These are phyloP conservation scores for Penicillium psychrosexuale DNA, from an alignment of 2,329 filamentous ascomycete genomes.

Conservation along the genomic window DNA sequence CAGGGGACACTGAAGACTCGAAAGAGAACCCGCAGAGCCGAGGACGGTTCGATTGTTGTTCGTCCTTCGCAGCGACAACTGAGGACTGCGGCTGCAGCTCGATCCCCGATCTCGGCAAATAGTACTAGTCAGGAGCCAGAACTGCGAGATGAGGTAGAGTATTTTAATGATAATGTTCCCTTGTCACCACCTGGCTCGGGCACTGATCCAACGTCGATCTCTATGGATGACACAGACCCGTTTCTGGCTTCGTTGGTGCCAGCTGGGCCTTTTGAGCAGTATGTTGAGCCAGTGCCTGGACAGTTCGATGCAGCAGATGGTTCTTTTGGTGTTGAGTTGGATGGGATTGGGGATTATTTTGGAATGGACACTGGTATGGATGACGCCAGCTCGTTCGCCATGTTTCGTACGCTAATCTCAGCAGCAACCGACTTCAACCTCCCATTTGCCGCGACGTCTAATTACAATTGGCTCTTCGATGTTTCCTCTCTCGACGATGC, in stretches of 20 bases:
- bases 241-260: slow-evolving; percentile 33
- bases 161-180: slow-evolving; percentile 19
- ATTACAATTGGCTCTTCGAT: slow-evolving; percentile 63
- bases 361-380: slow-evolving; percentile 54
- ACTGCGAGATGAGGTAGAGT: slow-evolving; percentile 4
- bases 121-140: slow-evolving; percentile 13
- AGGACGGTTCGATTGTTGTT: slow-evolving; percentile 48
- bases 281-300: slow-evolving; percentile 32
- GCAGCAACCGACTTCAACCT: slow-evolving; percentile 61
- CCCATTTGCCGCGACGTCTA: slow-evolving; percentile 61
- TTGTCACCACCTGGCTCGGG: slow-evolving; percentile 30
- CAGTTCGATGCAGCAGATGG: slow-evolving; percentile 37
- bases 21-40: slow-evolving; percentile 50
- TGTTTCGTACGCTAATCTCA: neutral
- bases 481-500: slow-evolving; percentile 38
- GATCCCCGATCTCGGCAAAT: slow-evolving; percentile 7
- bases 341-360: slow-evolving; percentile 51
- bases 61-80: slow-evolving; percentile 32
- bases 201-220: slow-evolving; percentile 22
- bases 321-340: slow-evolving; percentile 25
- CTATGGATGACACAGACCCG: slow-evolving; percentile 27
- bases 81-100: neutral
- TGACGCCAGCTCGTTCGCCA: too few species aligned
- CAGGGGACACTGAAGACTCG: slow-evolving; percentile 49
- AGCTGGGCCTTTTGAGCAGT: slow-evolving; percentile 31